Base-by-base conservation (phyloP, 2,329 filamentous ascomycete species). In the Ascochyta clinopodiicola region DNA sequence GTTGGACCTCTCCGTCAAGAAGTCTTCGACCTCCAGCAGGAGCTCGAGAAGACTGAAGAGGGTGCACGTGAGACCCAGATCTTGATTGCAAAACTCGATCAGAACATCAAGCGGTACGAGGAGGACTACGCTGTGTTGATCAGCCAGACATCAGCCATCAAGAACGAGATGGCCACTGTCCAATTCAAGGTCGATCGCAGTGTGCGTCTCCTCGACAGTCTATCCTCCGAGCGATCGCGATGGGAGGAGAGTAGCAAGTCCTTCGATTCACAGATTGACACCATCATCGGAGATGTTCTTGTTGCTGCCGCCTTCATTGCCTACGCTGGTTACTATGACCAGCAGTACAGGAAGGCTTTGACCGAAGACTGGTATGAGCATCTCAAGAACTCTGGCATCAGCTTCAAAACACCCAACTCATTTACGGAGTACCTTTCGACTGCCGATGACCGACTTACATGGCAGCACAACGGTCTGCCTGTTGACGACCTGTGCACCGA, bases 161-260 rank as follows among this genome's bases (percentile, higher is more conserved):
- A 98, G 81, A 82, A 89, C 0, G 95, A 99, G 79, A 98, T 99
- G 95, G 87, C 88, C 57, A 88, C 92, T 58, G 95, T 99, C 7
- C 90, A 99, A 77, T 96, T 93, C 82, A 99, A 99, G 84, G 95
- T 99, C 51, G 92, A 98, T 74, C 89, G 95, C 73, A 98, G 94
- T 80, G 91, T 97, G 60, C 89, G 92, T 70, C 83, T 99, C 43
- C 87, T 99, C 19, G 94, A 97, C 77, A 97, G 93, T 77, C 81
- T 99, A 64, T 96, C 95, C 8, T 97, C 94, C 4, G 95, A 99
- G 79, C 86, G 94, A 76, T 86, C 85, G 35, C 88, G 95, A 71
- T 99, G 95, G 95, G 95, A 99, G 72, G 91, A 94, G 70, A 93
- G 93, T 66, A 99, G 95, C 84, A 96, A 90, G 79, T 97, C 94